These are phyloP conservation scores for Colletotrichum scovillei DNA, from an alignment of 2,329 filamentous ascomycete genomes.

Conservation along the genomic window DNA sequence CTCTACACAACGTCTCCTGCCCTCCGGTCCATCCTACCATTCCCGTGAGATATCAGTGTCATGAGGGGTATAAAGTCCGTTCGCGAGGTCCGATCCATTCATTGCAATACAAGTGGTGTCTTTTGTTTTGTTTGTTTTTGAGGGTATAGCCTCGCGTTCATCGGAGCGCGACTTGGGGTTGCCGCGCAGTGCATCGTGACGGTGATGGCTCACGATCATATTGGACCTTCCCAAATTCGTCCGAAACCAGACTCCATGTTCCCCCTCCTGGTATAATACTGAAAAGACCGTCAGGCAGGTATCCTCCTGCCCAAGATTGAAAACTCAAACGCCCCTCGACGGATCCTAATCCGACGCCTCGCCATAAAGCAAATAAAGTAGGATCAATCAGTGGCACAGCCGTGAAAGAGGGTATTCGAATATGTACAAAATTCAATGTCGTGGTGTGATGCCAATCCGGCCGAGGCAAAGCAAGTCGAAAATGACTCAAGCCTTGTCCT, in stretches of 20 bases:
- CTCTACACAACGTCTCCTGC: background rate
- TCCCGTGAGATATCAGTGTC: background rate
- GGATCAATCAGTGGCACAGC: conserved; percentile 22
- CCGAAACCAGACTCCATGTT: conserved; percentile 23
- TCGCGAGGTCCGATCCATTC: conserved; percentile 4
- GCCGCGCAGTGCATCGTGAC: background rate
- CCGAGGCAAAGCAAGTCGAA: background rate
- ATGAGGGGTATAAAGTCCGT: conserved; percentile 13
- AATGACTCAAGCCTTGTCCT: background rate
- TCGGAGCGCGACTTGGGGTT: background rate
- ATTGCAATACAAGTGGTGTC: background rate
- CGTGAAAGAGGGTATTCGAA: conserved; percentile 23
- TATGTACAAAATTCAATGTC: conserved; percentile 28
- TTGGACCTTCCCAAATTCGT: conserved; percentile 3
- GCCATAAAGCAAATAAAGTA: conserved; percentile 27
- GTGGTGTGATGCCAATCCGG: background rate
- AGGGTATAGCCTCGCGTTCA: background rate
- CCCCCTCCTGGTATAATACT: conserved; percentile 29
- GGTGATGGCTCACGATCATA: background rate
- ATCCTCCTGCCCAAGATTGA: conserved; percentile 9
- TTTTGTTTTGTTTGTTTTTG: conserved; percentile 15
- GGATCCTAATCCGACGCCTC: conserved; percentile 28
- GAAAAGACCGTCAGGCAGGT: conserved; percentile 27
- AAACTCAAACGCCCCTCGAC: conserved; percentile 6
- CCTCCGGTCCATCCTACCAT: background rate